Evolutionary conservation across 2,329 filamentous ascomycete species (phyloP), one percentile per base, ranked within the genome.

Genomic region (Rasamsonia emersonii): DNA sequence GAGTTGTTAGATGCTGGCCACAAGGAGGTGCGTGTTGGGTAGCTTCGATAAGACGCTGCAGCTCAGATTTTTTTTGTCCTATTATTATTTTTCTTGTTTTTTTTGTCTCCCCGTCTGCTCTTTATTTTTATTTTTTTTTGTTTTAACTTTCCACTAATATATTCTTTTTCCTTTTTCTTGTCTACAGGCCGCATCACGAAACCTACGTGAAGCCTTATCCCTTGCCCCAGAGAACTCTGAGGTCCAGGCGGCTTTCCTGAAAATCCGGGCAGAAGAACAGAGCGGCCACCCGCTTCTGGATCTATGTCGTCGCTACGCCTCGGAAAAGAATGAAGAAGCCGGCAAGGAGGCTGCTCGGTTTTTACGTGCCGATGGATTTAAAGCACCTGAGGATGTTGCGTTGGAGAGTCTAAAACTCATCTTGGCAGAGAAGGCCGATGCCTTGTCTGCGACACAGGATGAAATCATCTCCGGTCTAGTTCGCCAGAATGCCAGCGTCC

Each of bases 171-270:
- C 24, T 34, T 42, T 18, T 42, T 40, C 36, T 30, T 25, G 37
- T 23, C 35, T 20, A 32, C 36, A 68, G 65, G 58, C 62, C 35
- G 64, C 64, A 21, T 63, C 62, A 24, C 51, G 62, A 40, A 66
- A 64, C 42, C 53, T 69, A 33, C 59, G 63, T 48, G 64, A 68
- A 53, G 65, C 65, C n/a, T 55, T 64, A 28, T 56, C 61, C 17
- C 50, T 69, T 18, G 63, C 61, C 15, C 60, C 64, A 20, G 57
- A 66, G 17, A 60, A 65, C 36, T 42, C 54, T 9, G 51, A 62
- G 27, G 63, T 69, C 33, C 64, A 62, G 44, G 51, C 56, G 18
- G 63, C 64, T 17, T 61, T 69, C 28, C 40, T 63, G 24, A 61
- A 62, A 39, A 58, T 68, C 32, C 55, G 56, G 28, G 53, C 60